Conservation (phyloP, 139 green algal species). For the Deuterostichococcus epilithicus region DNA sequence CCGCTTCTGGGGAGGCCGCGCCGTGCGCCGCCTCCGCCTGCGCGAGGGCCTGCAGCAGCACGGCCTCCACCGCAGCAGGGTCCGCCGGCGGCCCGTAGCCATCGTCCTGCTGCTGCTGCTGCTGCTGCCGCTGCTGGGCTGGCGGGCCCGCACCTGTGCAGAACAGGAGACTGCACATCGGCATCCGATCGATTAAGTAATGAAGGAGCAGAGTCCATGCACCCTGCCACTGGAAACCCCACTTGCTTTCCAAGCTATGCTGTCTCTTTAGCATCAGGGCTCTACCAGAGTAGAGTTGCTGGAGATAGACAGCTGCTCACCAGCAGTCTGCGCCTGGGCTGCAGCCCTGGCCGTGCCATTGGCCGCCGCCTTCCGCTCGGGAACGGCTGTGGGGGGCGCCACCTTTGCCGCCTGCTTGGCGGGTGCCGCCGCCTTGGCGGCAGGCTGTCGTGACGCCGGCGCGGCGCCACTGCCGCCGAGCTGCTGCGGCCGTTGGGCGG, state of each 20-base stretch:
- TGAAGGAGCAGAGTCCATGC: too few relatives aligned
- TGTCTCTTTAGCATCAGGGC: background rate
- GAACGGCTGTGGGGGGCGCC: background rate
- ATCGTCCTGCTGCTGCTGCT: background rate
- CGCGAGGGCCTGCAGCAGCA: slow-evolving; percentile 31
- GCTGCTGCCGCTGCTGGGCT: background rate
- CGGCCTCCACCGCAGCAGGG: slow-evolving; percentile 47
- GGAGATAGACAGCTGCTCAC: background rate
- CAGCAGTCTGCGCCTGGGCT: background rate
- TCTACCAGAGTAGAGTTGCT: background rate
- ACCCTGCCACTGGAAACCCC: too few relatives aligned
- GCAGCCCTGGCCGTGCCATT: background rate
- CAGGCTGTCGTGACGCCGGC: background rate
- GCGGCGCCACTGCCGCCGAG: background rate
- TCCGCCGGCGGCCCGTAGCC: slow-evolving; percentile 22
- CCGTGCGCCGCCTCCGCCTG: slow-evolving; percentile 46
- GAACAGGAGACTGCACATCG: too few relatives aligned
- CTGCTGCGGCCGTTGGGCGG: background rate
- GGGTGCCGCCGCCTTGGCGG: background rate
- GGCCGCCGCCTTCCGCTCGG: slow-evolving; percentile 12
- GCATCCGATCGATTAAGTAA: too few relatives aligned
- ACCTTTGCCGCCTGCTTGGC: background rate
- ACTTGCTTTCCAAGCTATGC: too few relatives aligned
- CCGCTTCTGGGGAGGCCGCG: slow-evolving; percentile 60
- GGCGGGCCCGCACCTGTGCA: too few relatives aligned